Conservation (phyloP, 2,329 filamentous ascomycete species). For the Teratosphaeria nubilosa region DNA sequence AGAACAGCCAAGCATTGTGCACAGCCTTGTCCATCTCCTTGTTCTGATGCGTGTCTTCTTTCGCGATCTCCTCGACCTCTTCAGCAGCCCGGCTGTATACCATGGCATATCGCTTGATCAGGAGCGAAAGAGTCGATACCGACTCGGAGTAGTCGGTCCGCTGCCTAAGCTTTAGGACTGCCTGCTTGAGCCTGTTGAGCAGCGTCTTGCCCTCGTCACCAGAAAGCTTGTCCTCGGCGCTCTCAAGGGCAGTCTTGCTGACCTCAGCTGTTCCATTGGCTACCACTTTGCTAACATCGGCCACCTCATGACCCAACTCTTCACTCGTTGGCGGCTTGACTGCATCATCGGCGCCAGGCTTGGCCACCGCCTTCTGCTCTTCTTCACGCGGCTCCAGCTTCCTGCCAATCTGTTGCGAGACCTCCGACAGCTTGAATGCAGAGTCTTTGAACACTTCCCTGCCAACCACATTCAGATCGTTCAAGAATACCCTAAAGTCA, state of each 20-base stretch:
- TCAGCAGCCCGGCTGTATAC: constrained; percentile 66
- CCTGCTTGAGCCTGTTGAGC: constrained; percentile 63
- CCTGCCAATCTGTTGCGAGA: constrained; percentile 64
- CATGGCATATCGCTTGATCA: constrained; percentile 69
- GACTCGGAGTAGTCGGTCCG: constrained; percentile 78
- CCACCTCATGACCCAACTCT: constrained; percentile 46
- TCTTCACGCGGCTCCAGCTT: constrained; percentile 58
- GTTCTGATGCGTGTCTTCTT: constrained; percentile 65
- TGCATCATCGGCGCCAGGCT: constrained; percentile 40
- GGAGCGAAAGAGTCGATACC: constrained; percentile 63
- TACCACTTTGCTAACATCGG: constrained; percentile 36
- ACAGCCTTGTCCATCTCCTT: constrained; percentile 64
- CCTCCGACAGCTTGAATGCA: constrained; percentile 65
- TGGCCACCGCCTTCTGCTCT: constrained; percentile 46
- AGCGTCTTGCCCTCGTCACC: constrained; percentile 66
- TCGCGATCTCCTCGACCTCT: constrained; percentile 54
- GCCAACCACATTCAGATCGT: constrained; percentile 67
- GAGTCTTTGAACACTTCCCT: constrained; percentile 82
- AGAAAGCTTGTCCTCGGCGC: constrained; percentile 61
- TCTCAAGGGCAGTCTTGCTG: constrained; percentile 53
- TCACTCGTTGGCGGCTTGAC: constrained; percentile 43
- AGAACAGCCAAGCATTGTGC: constrained; percentile 67
- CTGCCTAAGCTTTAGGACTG: constrained; percentile 62
- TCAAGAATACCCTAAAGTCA: constrained; percentile 78
- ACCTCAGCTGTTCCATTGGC: constrained; percentile 37